Conservation (phyloP, 176 grass and related monocot genomes). For the Poa pratensis region DNA sequence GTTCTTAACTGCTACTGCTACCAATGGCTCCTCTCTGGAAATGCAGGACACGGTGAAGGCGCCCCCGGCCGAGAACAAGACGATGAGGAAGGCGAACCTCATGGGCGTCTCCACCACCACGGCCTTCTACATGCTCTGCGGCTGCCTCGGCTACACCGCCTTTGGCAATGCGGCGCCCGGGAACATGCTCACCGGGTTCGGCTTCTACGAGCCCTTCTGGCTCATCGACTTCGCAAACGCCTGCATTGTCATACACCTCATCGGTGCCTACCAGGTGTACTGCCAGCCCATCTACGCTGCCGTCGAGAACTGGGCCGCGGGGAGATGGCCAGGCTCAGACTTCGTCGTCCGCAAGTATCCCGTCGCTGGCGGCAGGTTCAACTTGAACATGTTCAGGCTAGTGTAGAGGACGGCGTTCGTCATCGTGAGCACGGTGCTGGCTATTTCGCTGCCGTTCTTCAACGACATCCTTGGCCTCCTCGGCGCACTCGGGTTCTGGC, state of each 20-base stretch:
- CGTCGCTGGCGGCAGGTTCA: conserved; percentile 22
- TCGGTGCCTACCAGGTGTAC: conserved; percentile 88
- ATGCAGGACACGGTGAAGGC: conserved; percentile 68
- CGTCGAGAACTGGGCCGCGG: conserved; percentile 5
- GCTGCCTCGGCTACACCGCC: conserved; percentile 64
- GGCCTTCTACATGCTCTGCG: conserved; percentile 59
- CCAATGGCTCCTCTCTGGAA: no score
- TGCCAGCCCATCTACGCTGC: conserved; percentile 66
- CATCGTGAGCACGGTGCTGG: conserved; percentile 48
- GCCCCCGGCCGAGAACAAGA: conserved; percentile 61
- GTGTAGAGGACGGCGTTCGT: conserved; percentile 62
- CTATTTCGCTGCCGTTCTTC: conserved; percentile 65
- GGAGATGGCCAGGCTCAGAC: not conserved
- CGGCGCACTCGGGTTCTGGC: conserved; percentile 68
- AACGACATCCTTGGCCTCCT: conserved; percentile 73
- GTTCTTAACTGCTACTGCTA: no score
- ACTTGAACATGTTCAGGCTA: conserved; percentile 46
- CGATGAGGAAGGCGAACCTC: conserved; percentile 59
- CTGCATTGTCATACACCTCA: conserved; percentile 76
- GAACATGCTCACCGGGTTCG: conserved; percentile 79
- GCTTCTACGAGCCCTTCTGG: conserved; percentile 90
- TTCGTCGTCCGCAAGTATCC: conserved; percentile 36
- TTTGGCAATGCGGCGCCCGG: conserved; percentile 60
- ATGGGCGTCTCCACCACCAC: conserved; percentile 53
- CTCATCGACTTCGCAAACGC: conserved; percentile 81